Percentiles rank a stretch among this genome's conserved stretches.
phyloP scores from a whole-genome alignment of 345 rosid genomes.

The Ceriops decandra region DNA sequence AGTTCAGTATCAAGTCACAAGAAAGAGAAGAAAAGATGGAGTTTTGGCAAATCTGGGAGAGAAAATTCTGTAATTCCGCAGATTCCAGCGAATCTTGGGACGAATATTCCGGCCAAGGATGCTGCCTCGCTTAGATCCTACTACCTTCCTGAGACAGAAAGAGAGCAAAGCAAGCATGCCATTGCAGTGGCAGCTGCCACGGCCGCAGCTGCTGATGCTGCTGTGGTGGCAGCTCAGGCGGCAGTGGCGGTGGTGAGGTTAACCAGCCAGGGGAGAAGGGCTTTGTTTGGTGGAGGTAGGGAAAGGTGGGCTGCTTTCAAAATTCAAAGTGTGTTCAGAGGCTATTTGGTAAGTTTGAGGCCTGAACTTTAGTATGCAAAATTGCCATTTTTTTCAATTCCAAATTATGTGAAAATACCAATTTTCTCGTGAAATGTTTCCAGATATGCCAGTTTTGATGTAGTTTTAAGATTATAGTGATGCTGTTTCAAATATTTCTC shows the following conservation, averaged over 20 bases:
- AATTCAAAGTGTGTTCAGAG: conserved; percentile 28
- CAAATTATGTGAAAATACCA: not conserved
- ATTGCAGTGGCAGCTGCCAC: conserved; percentile 35
- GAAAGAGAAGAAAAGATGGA: conserved; percentile 47
- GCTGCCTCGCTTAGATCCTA: conserved; percentile 27
- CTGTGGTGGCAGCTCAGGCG: conserved; percentile 28
- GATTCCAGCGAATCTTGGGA: conserved; percentile 9
- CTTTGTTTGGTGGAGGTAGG: conserved; percentile 22
- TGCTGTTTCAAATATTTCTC: conserved; percentile 9
- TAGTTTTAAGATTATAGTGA: not conserved
- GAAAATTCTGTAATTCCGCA: conserved; percentile 4
- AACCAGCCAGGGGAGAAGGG: conserved; percentile 27
- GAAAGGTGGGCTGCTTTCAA: conserved; percentile 23
- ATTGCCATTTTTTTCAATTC: not conserved
- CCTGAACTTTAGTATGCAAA: not conserved
- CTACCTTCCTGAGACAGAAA: conserved; percentile 20
- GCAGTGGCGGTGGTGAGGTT: conserved; percentile 31
- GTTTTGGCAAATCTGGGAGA: conserved; percentile 40
- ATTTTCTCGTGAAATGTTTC: not conserved
- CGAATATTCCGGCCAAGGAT: conserved; percentile 14
- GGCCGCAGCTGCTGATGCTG: conserved; percentile 32
- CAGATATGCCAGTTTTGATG: conserved; percentile 6
- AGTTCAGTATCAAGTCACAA: conserved; percentile 34
- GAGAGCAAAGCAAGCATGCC: conserved; percentile 33
- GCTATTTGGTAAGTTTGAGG: conserved; percentile 23